phyloP scores from a whole-genome alignment of 208 protist genomes.

The Trypanosoma caninum region DNA sequence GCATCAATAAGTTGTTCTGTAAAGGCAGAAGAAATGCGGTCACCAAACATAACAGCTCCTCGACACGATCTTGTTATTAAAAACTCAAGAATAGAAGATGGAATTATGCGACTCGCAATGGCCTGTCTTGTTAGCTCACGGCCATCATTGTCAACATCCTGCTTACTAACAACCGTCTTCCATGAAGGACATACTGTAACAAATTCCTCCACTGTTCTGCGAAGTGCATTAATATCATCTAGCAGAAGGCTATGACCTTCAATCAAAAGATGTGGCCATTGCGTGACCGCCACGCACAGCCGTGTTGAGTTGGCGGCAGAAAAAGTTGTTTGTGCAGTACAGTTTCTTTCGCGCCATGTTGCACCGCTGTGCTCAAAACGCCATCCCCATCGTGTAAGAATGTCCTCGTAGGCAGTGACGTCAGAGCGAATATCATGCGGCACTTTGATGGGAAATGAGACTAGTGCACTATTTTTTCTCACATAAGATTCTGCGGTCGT shows the following conservation, averaged over 20 bases:
- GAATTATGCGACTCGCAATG: slow-evolving; percentile 24
- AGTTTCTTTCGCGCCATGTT: not conserved
- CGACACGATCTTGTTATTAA: slow-evolving; percentile 76
- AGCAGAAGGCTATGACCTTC: slow-evolving; percentile 41
- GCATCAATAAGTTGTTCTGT: slow-evolving; percentile 27
- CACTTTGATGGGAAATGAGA: slow-evolving; percentile 24
- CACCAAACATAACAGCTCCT: slow-evolving; percentile 78
- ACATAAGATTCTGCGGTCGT: slow-evolving; percentile 72
- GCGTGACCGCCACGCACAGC: slow-evolving; percentile 23
- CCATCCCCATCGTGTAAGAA: slow-evolving; percentile 69
- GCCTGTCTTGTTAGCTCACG: not conserved
- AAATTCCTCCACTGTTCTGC: slow-evolving; percentile 56
- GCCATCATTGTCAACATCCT: slow-evolving; percentile 8
- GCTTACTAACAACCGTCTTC: not conserved
- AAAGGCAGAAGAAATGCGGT: slow-evolving; percentile 28
- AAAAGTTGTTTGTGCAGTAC: not conserved
- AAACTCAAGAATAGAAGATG: slow-evolving; percentile 58
- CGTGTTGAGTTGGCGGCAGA: not conserved
- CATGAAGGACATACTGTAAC: not conserved
- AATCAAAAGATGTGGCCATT: slow-evolving; percentile 51
- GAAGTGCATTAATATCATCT: slow-evolving; percentile 34
- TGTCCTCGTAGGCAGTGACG: slow-evolving; percentile 32
- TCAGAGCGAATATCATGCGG: slow-evolving; percentile 32
- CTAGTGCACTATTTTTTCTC: slow-evolving; percentile 6
- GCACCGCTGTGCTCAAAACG: slow-evolving; percentile 30